Percentiles rank a stretch among this genome's conserved stretches.
Evolutionary conservation across 2,329 filamentous ascomycete genomes (phyloP).

Genomic region (Curvularia spicifera): DNA sequence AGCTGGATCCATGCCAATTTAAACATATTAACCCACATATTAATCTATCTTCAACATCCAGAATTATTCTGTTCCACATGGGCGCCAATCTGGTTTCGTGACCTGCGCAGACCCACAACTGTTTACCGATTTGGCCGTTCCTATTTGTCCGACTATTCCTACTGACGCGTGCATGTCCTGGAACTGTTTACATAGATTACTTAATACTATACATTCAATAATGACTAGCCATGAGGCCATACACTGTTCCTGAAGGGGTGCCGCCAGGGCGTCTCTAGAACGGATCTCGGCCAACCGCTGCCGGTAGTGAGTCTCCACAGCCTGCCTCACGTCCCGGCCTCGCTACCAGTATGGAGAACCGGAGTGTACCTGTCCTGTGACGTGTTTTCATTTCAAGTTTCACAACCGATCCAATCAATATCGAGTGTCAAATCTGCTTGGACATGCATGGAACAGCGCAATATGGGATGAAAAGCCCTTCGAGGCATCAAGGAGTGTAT

Average conservation of each 20-base stretch:
- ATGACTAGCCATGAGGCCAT: conserved; percentile 33
- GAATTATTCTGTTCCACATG: conserved; percentile 22
- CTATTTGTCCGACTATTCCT: conserved; percentile 13
- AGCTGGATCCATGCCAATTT: conserved; percentile 27
- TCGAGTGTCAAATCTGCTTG: conserved; percentile 21
- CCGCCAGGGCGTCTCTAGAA: conserved; percentile 27
- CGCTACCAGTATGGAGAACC: conserved; percentile 25
- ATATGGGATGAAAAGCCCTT: conserved; percentile 28
- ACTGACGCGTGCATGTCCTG: conserved; percentile 8
- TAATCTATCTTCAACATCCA: conserved; percentile 37
- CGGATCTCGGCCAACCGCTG: conserved; percentile 24
- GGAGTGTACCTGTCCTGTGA: conserved; percentile 24
- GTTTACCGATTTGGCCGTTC: conserved; percentile 3
- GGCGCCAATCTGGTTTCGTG: conserved; percentile 17
- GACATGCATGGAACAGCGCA: conserved; percentile 24
- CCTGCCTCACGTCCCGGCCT: conserved; percentile 29
- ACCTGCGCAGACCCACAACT: conserved; percentile 6
- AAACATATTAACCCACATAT: conserved; percentile 41
- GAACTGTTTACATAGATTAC: conserved; percentile 21
- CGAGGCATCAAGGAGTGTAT: conserved; percentile 20
- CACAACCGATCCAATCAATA: conserved; percentile 34
- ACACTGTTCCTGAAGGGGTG: conserved; percentile 22
- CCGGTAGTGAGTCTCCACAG: conserved; percentile 28
- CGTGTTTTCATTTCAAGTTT: conserved; percentile 36
- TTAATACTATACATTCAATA: conserved; percentile 31